A percentile compares a stretch with the other conserved stretches of the same genome.
phyloP scores from a whole-genome alignment of 805 yeast genomes.

The Yueomyces sinensis region DNA sequence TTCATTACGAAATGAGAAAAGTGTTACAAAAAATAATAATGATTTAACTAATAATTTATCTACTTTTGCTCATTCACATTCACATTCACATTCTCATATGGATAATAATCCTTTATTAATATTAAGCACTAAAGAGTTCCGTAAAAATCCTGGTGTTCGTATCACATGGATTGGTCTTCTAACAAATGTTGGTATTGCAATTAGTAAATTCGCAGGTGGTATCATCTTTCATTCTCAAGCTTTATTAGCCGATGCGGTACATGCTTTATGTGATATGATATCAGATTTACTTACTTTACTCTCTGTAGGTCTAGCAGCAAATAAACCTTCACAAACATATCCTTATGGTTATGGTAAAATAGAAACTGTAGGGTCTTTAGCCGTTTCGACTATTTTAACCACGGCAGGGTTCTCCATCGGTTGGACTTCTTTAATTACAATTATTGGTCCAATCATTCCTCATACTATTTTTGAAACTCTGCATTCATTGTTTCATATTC shows the following conservation, averaged over 20 bases:
- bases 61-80: constrained; percentile 9
- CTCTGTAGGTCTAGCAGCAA: constrained; percentile 67
- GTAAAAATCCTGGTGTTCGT: constrained; percentile 72
- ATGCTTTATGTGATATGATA: constrained; percentile 79
- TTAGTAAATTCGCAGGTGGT: constrained; percentile 82
- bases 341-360: constrained; percentile 90
- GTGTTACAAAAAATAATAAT: background rate
- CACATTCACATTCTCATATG: constrained; percentile 25
- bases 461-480: constrained; percentile 42
- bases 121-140: constrained; percentile 30
- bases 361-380: constrained; percentile 83
- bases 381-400: constrained; percentile 71
- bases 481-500: constrained; percentile 23
- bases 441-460: constrained; percentile 57
- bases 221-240: constrained; percentile 90
- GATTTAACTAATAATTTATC: constrained; percentile 1
- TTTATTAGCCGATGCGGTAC: constrained; percentile 86
- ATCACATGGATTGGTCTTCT: constrained; percentile 86
- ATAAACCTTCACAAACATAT: constrained; percentile 42
- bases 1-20: background rate
- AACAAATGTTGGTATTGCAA: constrained; percentile 76
- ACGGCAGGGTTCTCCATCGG: constrained; percentile 88
- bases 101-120: constrained; percentile 23
- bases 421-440: constrained; percentile 62
- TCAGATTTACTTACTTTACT: constrained; percentile 82